Percentiles rank a stretch among this genome's conserved stretches.
phyloP scores from a whole-genome alignment of 1,284 basidiomycete species.

The Lignosus rhinocerotis region DNA sequence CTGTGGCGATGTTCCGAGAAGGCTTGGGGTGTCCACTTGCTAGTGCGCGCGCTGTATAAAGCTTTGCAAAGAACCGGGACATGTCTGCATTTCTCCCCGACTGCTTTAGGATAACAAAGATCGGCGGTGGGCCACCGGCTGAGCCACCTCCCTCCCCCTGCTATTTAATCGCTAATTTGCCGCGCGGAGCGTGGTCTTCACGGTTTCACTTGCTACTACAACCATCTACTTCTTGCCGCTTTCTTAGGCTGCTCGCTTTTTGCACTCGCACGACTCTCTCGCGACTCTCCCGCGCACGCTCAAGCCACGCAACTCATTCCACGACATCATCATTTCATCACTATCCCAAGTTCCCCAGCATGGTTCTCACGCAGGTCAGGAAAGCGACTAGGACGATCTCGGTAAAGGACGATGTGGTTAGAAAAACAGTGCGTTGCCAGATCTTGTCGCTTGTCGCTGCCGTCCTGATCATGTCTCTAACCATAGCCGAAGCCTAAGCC shows the following conservation, averaged over 20 bases:
- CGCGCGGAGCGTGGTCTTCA: slow-evolving; percentile 19
- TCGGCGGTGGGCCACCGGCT: slow-evolving; percentile 12
- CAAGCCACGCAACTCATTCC: not conserved
- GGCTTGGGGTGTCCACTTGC: not conserved
- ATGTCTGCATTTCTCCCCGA: slow-evolving; percentile 7
- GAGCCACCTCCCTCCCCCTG: slow-evolving; percentile 12
- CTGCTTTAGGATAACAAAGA: slow-evolving; percentile 9
- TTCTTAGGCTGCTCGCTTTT: not conserved
- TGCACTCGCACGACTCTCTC: not conserved
- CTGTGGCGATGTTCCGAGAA: slow-evolving; percentile 1
- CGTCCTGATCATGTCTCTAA: no score
- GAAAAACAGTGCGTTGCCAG: not conserved
- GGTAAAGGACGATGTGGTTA: not conserved
- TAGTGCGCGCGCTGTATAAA: slow-evolving; percentile 6
- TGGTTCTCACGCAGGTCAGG: not conserved
- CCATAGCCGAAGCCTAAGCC: slow-evolving; percentile 4
- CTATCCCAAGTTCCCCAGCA: not conserved
- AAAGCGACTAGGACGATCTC: not conserved
- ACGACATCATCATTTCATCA: not conserved
- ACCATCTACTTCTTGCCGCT: not conserved
- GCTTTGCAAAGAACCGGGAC: not conserved
- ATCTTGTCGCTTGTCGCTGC: not conserved
- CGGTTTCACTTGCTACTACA: not conserved
- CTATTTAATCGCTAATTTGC: slow-evolving; percentile 18
- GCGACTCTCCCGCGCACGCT: not conserved